These are phyloP conservation scores for Aspergillus vadensis DNA, from an alignment of 2,329 filamentous ascomycete genomes.

Conservation along the genomic window DNA sequence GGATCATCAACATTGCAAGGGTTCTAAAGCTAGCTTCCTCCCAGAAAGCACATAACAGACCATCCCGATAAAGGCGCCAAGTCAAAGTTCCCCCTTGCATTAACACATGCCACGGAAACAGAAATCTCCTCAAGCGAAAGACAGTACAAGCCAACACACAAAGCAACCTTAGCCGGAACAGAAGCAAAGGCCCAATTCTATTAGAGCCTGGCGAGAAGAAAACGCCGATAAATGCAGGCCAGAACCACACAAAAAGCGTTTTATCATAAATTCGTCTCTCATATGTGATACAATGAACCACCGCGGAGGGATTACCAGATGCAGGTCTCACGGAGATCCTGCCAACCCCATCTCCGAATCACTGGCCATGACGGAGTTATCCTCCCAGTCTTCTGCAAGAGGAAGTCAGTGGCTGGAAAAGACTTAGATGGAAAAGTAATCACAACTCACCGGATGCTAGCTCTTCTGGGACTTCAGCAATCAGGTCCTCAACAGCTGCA, in stretches of 20 bases:
- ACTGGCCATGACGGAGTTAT: constrained; percentile 43
- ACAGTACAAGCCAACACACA: constrained; percentile 11
- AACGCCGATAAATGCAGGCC: constrained; percentile 31
- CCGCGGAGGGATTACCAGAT: neutral
- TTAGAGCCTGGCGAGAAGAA: constrained; percentile 13
- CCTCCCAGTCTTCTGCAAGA: constrained; percentile 47
- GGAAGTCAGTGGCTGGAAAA: constrained; percentile 41
- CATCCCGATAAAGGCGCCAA: neutral
- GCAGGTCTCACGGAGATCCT: constrained; percentile 35
- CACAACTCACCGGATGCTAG: constrained; percentile 41
- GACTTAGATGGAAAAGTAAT: constrained; percentile 27
- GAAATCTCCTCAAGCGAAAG: neutral
- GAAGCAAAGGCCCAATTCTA: constrained; percentile 16
- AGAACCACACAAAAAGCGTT: constrained; percentile 16
- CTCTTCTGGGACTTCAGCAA: constrained; percentile 42
- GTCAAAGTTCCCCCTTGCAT: neutral
- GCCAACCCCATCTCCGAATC: constrained; percentile 45
- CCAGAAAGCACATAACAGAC: constrained; percentile 3
- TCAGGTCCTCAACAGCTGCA: constrained; percentile 37
- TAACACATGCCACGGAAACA: constrained; percentile 5
- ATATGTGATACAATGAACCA: constrained; percentile 26
- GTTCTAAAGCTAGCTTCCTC: neutral
- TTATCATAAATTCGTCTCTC: constrained; percentile 31
- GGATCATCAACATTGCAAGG: neutral
- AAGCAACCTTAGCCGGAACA: constrained; percentile 11